A percentile compares a stretch with the other conserved stretches of the same genome.
Evolutionary conservation across 129 eudicot species (phyloP).

Genomic region (Scalesia atractyloides): DNA sequence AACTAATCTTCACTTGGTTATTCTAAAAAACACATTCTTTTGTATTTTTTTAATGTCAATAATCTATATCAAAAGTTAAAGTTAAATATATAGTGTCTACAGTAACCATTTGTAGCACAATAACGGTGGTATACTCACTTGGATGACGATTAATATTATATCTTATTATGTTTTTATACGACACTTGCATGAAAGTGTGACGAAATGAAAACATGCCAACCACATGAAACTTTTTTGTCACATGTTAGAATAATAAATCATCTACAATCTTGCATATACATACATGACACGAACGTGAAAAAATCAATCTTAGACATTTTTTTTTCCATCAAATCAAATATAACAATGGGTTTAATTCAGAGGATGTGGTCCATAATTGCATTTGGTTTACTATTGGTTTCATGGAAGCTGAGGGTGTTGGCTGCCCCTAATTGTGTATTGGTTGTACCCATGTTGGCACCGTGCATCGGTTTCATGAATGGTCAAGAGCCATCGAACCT

Average conservation of each 20-base stretch:
- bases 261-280: background rate
- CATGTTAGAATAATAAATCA: background rate
- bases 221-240: slow-evolving; percentile 23
- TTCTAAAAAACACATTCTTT: too few species aligned
- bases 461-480: slow-evolving; percentile 24
- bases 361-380: slow-evolving; percentile 6
- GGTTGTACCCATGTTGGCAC: slow-evolving; percentile 23
- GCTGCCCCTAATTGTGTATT: slow-evolving; percentile 24
- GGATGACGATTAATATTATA: background rate
- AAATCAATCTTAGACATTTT: background rate
- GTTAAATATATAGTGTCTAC: too few species aligned
- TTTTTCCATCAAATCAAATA: background rate
- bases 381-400: slow-evolving; percentile 18
- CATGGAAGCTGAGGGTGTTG: slow-evolving; percentile 19
- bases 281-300: background rate
- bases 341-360: slow-evolving; percentile 8
- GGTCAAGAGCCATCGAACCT: slow-evolving; percentile 28
- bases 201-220: slow-evolving; percentile 13
- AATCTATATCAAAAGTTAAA: too few species aligned
- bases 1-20: too few species aligned
- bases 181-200: slow-evolving; percentile 8
- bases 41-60: too few species aligned
- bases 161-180: background rate
- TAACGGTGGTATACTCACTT: too few species aligned
- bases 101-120: too few species aligned